These are phyloP conservation scores for Catharanthus roseus DNA, from an alignment of 257 asterid species.

Conservation along the genomic window DNA sequence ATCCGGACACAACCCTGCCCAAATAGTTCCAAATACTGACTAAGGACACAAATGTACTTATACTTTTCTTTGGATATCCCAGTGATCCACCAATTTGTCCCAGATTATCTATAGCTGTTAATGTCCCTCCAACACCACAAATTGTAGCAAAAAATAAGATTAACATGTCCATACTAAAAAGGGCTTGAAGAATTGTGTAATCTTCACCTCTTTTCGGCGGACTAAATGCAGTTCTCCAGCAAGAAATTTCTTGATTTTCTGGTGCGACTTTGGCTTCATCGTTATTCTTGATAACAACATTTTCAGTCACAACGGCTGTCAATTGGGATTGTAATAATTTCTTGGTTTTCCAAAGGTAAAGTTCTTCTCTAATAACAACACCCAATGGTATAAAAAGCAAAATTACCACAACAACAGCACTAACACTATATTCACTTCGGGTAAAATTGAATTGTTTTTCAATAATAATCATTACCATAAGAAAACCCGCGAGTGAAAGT, in stretches of 20 bases:
- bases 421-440: conserved; percentile 4
- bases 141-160: conserved; percentile 51
- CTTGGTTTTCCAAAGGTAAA: conserved; percentile 16
- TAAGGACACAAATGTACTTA: conserved; percentile 66
- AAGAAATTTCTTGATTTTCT: conserved; percentile 29
- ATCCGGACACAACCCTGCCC: conserved; percentile 68
- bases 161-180: conserved; percentile 23
- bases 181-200: conserved; percentile 25
- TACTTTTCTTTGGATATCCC: conserved; percentile 56
- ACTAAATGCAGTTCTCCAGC: conserved; percentile 52
- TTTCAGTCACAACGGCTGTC: conserved; percentile 27
- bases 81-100: conserved; percentile 48
- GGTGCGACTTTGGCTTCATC: no score
- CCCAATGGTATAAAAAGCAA: conserved; percentile 28
- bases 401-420: conserved; percentile 17
- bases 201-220: conserved; percentile 55
- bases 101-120: conserved; percentile 52
- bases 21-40: conserved; percentile 85
- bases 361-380: conserved; percentile 29
- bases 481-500: conserved; percentile 33
- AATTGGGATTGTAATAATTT: conserved; percentile 19
- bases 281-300: no score
- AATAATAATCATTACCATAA: conserved; percentile 32
- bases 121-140: conserved; percentile 76
- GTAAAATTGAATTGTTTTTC: conserved; percentile 16